Percentiles rank a stretch among this genome's conserved stretches.
Conservation (phyloP, 768 basidiomycete genomes). For the Lactifluus volemus region DNA sequence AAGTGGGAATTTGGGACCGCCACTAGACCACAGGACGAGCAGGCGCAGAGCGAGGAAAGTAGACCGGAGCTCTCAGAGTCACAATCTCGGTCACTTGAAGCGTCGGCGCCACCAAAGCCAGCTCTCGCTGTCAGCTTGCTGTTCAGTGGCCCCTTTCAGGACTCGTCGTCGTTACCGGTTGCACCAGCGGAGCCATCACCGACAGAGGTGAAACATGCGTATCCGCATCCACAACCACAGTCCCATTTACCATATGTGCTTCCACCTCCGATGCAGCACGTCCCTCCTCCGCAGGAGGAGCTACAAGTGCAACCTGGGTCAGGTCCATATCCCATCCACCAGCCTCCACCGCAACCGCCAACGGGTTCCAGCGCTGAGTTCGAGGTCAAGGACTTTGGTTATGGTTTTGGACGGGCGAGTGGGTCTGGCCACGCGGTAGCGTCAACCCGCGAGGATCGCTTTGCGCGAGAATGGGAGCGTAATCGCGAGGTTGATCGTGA, state of each 20-base stretch:
- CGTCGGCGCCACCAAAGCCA: background rate
- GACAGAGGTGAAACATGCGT: constrained; percentile 12
- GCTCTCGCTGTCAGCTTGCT: constrained; percentile 11
- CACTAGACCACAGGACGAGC: constrained; percentile 6
- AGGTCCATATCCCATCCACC: constrained; percentile 15
- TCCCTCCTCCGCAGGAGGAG: constrained; percentile 4
- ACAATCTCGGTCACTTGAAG: background rate
- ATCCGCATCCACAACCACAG: constrained; percentile 3
- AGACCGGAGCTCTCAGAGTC: background rate
- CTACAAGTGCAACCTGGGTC: constrained; percentile 13
- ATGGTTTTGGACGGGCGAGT: constrained; percentile 46
- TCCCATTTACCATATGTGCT: constrained; percentile 4
- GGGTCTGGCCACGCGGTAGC: constrained; percentile 29
- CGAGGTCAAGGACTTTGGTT: constrained; percentile 55
- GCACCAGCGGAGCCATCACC: background rate
- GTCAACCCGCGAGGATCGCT: constrained; percentile 25
- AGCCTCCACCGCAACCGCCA: constrained; percentile 7
- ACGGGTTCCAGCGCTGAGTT: constrained; percentile 28
- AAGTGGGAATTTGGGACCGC: constrained; percentile 58
- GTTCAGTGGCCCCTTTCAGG: constrained; percentile 10
- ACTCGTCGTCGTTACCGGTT: background rate
- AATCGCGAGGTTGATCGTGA: constrained; percentile 21
- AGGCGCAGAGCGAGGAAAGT: background rate
- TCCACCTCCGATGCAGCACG: constrained; percentile 5
- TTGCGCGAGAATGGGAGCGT: constrained; percentile 25